Evolutionary conservation across 352 stramenopile species (phyloP).

Genomic region (Globisporangium viniferum): DNA sequence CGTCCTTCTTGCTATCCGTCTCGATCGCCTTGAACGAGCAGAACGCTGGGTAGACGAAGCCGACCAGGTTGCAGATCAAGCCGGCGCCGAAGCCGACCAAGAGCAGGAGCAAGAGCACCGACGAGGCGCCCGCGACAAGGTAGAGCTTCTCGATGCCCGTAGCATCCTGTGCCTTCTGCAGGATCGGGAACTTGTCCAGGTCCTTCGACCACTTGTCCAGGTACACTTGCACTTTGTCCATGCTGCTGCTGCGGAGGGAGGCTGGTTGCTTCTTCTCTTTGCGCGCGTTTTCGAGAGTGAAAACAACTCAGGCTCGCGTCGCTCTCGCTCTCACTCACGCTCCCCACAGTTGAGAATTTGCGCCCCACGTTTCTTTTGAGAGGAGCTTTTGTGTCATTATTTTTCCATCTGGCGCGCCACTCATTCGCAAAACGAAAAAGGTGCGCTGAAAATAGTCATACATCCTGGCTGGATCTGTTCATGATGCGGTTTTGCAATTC

Average conservation of each 20-base stretch:
- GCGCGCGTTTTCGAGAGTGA: slow-evolving; percentile 19
- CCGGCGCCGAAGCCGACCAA: slow-evolving; percentile 83
- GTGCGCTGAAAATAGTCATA: background rate
- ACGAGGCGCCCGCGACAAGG: slow-evolving; percentile 59
- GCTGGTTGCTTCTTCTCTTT: slow-evolving; percentile 9
- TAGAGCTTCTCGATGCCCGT: slow-evolving; percentile 89
- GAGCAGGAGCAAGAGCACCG: slow-evolving; percentile 72
- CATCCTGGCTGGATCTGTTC: background rate
- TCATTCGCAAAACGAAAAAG: slow-evolving; percentile 9
- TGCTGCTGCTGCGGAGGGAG: slow-evolving; percentile 16
- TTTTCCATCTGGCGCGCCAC: slow-evolving; percentile 12
- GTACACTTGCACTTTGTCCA: slow-evolving; percentile 83
- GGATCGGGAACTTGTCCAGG: slow-evolving; percentile 76
- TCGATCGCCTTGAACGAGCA: slow-evolving; percentile 88
- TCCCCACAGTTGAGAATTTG: slow-evolving; percentile 17
- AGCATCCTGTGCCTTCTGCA: slow-evolving; percentile 75
- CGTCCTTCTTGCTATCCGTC: slow-evolving; percentile 69
- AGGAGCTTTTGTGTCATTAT: slow-evolving; percentile 1
- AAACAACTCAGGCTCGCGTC: slow-evolving; percentile 7
- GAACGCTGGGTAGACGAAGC: slow-evolving; percentile 82
- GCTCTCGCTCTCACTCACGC: background rate
- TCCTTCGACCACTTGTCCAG: slow-evolving; percentile 87
- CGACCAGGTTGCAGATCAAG: slow-evolving; percentile 82
- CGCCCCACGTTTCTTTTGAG: slow-evolving; percentile 12
- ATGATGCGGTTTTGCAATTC: background rate